Conservation (phyloP, 1,284 basidiomycete genomes). For the Termitomyces sp. region DNA sequence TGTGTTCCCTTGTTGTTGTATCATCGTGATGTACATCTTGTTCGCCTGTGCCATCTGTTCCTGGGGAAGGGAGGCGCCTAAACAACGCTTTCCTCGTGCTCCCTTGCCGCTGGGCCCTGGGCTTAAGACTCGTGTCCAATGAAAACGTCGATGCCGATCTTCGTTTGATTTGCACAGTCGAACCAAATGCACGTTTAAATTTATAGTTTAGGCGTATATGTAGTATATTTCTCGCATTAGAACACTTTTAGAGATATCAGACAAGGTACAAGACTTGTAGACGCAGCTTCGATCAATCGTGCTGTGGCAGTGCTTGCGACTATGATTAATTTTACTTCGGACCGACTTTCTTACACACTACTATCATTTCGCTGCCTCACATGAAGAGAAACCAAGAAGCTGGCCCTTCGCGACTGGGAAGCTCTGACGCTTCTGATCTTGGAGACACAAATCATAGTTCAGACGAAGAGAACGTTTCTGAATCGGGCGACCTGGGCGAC, state of each 20-base stretch:
- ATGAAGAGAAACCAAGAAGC: background rate
- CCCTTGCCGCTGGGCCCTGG: constrained; percentile 14
- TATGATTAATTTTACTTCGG: too few species aligned
- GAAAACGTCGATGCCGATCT: background rate
- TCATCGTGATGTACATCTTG: background rate
- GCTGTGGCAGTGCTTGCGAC: too few species aligned
- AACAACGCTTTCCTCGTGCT: constrained; percentile 8
- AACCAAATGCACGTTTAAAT: constrained; percentile 1
- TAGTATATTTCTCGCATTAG: background rate
- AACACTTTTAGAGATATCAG: too few species aligned
- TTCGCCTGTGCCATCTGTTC: constrained; percentile 2
- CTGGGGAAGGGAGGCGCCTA: background rate
- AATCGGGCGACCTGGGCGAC: constrained; percentile 19
- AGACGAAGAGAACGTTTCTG: constrained; percentile 5
- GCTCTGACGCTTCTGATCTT: background rate
- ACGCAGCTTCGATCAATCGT: too few species aligned
- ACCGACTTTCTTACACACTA: too few species aligned
- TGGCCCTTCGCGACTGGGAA: constrained; percentile 10
- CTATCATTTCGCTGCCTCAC: too few species aligned
- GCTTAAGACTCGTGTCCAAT: constrained; percentile 11
- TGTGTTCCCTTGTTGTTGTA: background rate
- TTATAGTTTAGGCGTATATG: background rate
- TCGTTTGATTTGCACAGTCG: background rate
- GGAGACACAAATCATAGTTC: background rate
- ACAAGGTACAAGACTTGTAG: background rate